These are phyloP conservation scores for Epichloe hybrida DNA, from an alignment of 2,329 filamentous ascomycete species.

Conservation along the genomic window DNA sequence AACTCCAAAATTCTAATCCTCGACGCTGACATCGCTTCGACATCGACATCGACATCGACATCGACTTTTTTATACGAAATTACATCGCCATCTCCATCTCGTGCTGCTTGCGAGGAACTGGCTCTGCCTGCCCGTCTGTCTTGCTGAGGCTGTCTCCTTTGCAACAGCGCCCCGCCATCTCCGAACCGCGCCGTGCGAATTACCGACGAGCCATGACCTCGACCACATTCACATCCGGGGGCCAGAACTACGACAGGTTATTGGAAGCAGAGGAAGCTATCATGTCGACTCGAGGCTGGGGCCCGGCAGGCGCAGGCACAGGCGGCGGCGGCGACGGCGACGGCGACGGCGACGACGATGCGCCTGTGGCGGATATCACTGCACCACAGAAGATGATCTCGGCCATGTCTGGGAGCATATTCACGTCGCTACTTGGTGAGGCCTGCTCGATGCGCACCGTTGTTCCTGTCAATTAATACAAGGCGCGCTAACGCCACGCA, in stretches of 20 bases:
- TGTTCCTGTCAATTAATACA: neutral
- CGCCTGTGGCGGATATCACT: slow-evolving; percentile 52
- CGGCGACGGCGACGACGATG: slow-evolving; percentile 8
- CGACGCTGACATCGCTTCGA: neutral
- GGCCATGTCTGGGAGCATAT: slow-evolving; percentile 75
- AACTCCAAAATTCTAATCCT: neutral
- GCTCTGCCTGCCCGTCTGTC: neutral
- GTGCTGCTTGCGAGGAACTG: slow-evolving; percentile 3
- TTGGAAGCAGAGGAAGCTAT: slow-evolving; percentile 15
- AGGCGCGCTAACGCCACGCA: neutral
- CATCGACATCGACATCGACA: neutral
- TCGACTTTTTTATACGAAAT: neutral
- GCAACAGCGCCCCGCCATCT: neutral
- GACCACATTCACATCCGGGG: slow-evolving; percentile 6
- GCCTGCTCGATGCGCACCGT: slow-evolving; percentile 13
- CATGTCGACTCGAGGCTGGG: slow-evolving; percentile 13
- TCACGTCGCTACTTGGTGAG: slow-evolving; percentile 80
- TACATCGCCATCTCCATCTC: neutral
- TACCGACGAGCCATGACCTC: slow-evolving; percentile 1
- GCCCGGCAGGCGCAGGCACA: slow-evolving; percentile 2
- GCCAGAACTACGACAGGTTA: slow-evolving; percentile 17
- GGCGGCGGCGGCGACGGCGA: neutral
- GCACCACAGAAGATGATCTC: slow-evolving; percentile 88
- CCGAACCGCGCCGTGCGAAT: neutral
- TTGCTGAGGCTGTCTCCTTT: neutral